Base-by-base conservation (phyloP, 441 rosid species). In the Theobroma grandiflorum region DNA sequence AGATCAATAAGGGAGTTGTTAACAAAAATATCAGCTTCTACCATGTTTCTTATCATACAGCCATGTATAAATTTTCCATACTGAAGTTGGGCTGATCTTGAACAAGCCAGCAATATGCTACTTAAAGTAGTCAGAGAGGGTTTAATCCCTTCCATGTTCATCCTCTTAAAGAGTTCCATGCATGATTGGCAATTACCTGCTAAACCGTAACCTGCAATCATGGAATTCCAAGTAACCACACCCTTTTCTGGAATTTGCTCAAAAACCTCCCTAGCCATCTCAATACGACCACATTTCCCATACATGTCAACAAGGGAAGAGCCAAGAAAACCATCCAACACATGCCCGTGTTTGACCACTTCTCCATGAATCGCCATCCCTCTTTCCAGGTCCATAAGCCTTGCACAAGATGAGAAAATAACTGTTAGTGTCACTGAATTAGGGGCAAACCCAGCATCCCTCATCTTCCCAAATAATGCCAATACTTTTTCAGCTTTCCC, bases 291-390 rank as follows among this genome's bases (percentile, higher is more conserved):
- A 78, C 94, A 94, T 82, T 84, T 90, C 57, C 88, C 94, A 74
- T 93, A 88, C 94, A 94, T 85, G 64, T 89, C 95, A 31, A 94
- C 89, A 18, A 94, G 93, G 14, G 95, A 95, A 76, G 98, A 86
- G 78, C 84, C 80, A 33, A 93, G 86, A 82, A 84, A 90, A 82
- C 84, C 81, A 81, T 91, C 98, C 37, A 76, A 79, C 53, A 74
- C 79, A 62, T 86, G 52, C 84, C 89, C 80, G 2, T 74, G 82
- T 79, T 38, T 74, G 55, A 84, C 76, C 70, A 83, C 80, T 5
- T 90, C 90, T 55, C 69, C 74, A 65, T 88, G 95, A 68, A 94
- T 85, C 87, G 79, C 86, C 81, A 80, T 86, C 81, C 98, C 97
- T 83, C 86, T 93, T 72, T 90, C 88, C 83, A 93, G 83, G 88